Evolutionary conservation across 23 red algal genomes (phyloP).

Genomic region (Gracilaria domingensis): DNA sequence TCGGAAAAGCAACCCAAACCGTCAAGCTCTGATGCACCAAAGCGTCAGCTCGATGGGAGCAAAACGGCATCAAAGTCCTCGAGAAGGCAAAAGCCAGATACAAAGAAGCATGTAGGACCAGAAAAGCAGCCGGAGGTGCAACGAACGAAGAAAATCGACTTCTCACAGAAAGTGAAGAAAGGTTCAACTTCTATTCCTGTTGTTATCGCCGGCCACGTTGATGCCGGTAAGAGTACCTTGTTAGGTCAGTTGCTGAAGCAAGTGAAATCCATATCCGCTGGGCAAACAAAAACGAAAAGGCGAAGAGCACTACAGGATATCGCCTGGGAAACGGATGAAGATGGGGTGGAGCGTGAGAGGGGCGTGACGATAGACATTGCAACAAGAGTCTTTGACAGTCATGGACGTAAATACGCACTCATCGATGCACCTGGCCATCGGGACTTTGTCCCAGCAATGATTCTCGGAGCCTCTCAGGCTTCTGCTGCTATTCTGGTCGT

Average conservation of each 20-base stretch:
- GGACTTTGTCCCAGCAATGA: constrained; percentile 97
- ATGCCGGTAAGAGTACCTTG: constrained; percentile 86
- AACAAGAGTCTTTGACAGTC: constrained; percentile 78
- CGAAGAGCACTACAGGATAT: constrained; percentile 26
- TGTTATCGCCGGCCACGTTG: constrained; percentile 87
- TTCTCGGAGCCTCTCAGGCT: constrained; percentile 89
- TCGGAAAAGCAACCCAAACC: neutral
- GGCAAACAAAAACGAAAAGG: neutral
- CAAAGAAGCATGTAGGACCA: neutral
- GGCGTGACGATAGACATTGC: constrained; percentile 99
- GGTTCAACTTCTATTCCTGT: constrained; percentile 62
- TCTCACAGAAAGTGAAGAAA: constrained; percentile 14
- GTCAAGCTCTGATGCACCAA: constrained; percentile 1
- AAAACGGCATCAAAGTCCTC: neutral
- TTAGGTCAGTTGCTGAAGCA: constrained; percentile 56
- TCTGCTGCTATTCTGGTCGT: constrained; percentile 93
- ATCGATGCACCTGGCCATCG: constrained; percentile 99
- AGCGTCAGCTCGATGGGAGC: neutral
- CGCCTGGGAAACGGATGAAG: constrained; percentile 95
- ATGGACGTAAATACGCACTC: constrained; percentile 78
- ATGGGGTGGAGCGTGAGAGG: constrained; percentile 90
- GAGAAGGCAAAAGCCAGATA: neutral
- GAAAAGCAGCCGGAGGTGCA: constrained; percentile 7
- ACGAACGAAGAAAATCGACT: constrained; percentile 26
- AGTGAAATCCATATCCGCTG: neutral